These are phyloP conservation scores for Psophocarpus tetragonolobus DNA, from an alignment of 306 rosid genomes.

Conservation along the genomic window DNA sequence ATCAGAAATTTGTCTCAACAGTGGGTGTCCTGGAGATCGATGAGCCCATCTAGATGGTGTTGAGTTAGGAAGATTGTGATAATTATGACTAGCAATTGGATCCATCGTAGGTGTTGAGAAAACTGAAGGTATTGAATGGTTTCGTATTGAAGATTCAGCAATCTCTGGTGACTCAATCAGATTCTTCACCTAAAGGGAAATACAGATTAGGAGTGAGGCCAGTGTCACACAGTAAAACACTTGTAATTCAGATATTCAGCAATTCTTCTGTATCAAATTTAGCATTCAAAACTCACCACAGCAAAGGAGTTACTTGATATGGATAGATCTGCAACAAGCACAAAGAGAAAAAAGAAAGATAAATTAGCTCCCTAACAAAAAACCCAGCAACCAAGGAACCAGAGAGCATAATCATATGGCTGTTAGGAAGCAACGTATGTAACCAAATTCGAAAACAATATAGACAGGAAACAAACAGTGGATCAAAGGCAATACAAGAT, in stretches of 20 bases:
- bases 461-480: neutral
- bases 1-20: constrained; percentile 71
- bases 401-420: neutral
- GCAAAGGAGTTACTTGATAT: constrained; percentile 53
- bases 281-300: constrained; percentile 49
- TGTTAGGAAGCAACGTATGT: neutral
- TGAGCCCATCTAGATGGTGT: constrained; percentile 64
- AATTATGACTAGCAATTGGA: constrained; percentile 38
- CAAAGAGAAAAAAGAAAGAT: neutral
- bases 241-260: constrained; percentile 12
- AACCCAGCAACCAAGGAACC: neutral
- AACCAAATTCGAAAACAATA: neutral
- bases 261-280: neutral
- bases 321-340: constrained; percentile 51
- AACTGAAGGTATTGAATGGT: constrained; percentile 51
- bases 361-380: constrained; percentile 28
- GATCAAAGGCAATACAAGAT: neutral
- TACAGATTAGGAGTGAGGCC: constrained; percentile 7
- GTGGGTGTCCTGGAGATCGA: constrained; percentile 74
- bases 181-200: constrained; percentile 56
- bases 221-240: neutral
- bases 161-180: constrained; percentile 55
- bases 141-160: constrained; percentile 51
- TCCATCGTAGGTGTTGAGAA: constrained; percentile 51
- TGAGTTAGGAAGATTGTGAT: constrained; percentile 52